Percentiles rank a stretch among this genome's conserved stretches.
These are phyloP conservation scores for Clavispora santaluciae DNA, from an alignment of 805 yeast genomes.

Conservation along the genomic window DNA sequence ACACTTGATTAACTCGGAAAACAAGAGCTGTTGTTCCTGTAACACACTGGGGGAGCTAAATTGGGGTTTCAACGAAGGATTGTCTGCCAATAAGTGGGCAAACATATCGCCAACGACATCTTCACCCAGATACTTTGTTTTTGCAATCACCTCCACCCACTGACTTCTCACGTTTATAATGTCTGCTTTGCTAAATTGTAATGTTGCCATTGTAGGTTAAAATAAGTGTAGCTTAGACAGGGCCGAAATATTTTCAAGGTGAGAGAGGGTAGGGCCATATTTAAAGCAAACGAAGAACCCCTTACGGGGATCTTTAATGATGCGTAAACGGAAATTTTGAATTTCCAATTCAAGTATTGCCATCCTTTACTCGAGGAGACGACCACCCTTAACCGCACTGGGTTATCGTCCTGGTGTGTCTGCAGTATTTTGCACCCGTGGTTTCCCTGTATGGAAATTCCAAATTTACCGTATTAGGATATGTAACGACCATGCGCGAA, in stretches of 20 bases:
- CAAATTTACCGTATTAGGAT: neutral
- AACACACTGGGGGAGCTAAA: constrained; percentile 19
- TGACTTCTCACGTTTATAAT: constrained; percentile 22
- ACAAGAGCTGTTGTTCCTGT: constrained; percentile 28
- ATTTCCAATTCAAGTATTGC: neutral
- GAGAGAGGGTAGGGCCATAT: neutral
- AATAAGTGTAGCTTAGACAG: neutral
- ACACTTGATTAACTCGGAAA: constrained; percentile 33
- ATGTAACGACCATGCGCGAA: neutral
- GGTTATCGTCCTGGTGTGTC: neutral
- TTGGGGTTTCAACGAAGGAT: constrained; percentile 20
- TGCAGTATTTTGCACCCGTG: constrained; percentile 2
- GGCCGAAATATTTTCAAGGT: neutral
- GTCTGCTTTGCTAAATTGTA: constrained; percentile 12
- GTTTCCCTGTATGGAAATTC: neutral
- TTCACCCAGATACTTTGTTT: constrained; percentile 25
- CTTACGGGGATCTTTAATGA: neutral
- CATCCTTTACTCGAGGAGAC: neutral
- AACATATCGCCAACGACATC: constrained; percentile 29
- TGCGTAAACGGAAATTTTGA: neutral
- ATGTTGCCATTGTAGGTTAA: constrained; percentile 5
- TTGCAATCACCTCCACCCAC: constrained; percentile 31
- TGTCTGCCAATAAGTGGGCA: constrained; percentile 29
- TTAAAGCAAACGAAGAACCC: neutral
- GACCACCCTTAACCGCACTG: neutral